These are phyloP conservation scores for Lunularia cruciata DNA, from an alignment of 225 moss, liverwort and hornwort species.

Conservation along the genomic window DNA sequence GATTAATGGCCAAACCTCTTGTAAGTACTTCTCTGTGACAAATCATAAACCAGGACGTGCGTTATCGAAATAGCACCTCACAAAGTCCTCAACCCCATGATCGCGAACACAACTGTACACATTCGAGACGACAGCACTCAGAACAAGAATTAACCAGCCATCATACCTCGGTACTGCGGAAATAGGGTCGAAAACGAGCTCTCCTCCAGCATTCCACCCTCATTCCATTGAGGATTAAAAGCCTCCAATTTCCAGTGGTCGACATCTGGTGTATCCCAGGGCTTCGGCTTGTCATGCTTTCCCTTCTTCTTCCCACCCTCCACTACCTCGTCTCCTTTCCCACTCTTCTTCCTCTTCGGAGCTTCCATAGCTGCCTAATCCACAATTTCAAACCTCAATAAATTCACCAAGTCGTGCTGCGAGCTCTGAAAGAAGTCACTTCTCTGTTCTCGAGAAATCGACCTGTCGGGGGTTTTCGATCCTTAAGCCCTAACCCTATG, in stretches of 20 bases:
- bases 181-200: slow-evolving; percentile 96
- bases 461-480: too few relatives aligned
- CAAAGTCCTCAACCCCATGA: too few relatives aligned
- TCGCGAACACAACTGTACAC: too few relatives aligned
- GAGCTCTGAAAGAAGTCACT: too few relatives aligned
- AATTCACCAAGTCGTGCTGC: too few relatives aligned
- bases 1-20: slow-evolving; percentile 80
- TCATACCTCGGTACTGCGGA: slow-evolving; percentile 78
- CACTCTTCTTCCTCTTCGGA: slow-evolving; percentile 12
- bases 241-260: slow-evolving; percentile 89
- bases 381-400: too few relatives aligned
- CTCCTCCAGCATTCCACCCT: slow-evolving; percentile 85
- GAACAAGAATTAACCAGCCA: background rate
- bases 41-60: too few relatives aligned
- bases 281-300: slow-evolving; percentile 88
- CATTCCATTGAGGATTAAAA: slow-evolving; percentile 72
- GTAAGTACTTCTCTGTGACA: slow-evolving; percentile 80
- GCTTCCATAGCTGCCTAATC: slow-evolving; percentile 18
- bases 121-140: background rate
- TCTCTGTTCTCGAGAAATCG: too few relatives aligned
- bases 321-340: slow-evolving; percentile 16
- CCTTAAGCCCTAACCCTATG: too few relatives aligned
- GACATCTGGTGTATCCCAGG: slow-evolving; percentile 90
- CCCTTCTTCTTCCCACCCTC: slow-evolving; percentile 67
- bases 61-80: too few relatives aligned